Evolutionary conservation across 2,329 filamentous ascomycete species (phyloP).

Genomic region (Xylariaceae sp.): DNA sequence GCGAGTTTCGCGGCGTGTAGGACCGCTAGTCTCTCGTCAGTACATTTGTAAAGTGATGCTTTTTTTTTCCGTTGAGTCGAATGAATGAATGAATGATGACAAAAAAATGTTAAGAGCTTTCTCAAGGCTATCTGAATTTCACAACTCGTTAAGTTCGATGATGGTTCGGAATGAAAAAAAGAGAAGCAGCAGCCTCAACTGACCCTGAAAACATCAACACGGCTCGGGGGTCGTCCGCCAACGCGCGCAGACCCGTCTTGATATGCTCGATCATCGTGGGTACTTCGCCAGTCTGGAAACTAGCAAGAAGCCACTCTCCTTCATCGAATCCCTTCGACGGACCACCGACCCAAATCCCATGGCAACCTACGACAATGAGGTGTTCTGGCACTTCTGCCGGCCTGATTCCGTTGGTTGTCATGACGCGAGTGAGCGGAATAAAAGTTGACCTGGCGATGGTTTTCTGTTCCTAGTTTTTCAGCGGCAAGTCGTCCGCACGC

Average conservation of each 20-base stretch:
- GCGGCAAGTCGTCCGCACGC: no score
- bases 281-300: constrained; percentile 73
- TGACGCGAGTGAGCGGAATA: neutral
- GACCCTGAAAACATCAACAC: constrained; percentile 71
- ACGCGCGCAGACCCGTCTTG: constrained; percentile 52
- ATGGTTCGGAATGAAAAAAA: neutral
- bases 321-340: constrained; percentile 48
- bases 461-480: no score
- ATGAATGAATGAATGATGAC: neutral
- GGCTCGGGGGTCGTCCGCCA: constrained; percentile 42
- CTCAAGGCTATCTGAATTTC: neutral
- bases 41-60: neutral
- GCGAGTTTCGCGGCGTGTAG: constrained; percentile 53
- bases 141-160: no score
- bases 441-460: no score
- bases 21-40: constrained; percentile 42
- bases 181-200: constrained; percentile 17
- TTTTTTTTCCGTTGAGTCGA: neutral
- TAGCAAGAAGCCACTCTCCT: constrained; percentile 65
- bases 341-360: constrained; percentile 68
- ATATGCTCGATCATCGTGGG: constrained; percentile 75
- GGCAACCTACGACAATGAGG: constrained; percentile 76
- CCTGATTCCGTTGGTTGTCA: constrained; percentile 1
- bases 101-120: neutral
- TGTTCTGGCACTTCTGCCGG: constrained; percentile 33